These are phyloP conservation scores for Betula pendula DNA, from an alignment of 306 rosid species.

Conservation along the genomic window DNA sequence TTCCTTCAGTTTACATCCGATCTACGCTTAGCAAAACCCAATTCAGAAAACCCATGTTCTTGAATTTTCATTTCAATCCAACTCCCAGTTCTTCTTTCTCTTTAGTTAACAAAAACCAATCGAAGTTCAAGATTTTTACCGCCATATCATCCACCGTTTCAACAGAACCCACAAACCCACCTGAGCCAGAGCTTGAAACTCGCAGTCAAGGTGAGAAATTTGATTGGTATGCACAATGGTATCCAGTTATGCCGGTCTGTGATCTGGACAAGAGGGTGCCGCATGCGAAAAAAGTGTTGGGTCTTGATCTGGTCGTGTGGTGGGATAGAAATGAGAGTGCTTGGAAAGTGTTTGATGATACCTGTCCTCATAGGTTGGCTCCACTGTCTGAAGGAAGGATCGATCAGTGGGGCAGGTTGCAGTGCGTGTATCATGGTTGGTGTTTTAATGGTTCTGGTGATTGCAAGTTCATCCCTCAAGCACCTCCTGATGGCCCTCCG, in stretches of 20 bases:
- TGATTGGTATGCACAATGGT: constrained; percentile 90
- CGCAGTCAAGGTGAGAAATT: constrained; percentile 42
- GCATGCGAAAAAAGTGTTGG: constrained; percentile 73
- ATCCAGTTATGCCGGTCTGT: constrained; percentile 82
- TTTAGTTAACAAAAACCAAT: constrained; percentile 11
- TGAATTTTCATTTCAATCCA: constrained; percentile 20
- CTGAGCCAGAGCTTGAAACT: constrained; percentile 34
- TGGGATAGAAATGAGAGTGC: constrained; percentile 82
- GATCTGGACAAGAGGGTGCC: constrained; percentile 83
- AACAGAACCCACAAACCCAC: constrained; percentile 40
- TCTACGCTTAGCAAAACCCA: constrained; percentile 25
- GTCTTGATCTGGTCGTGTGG: constrained; percentile 92
- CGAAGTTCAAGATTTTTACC: constrained; percentile 50
- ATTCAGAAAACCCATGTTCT: constrained; percentile 33
- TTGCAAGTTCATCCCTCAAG: constrained; percentile 90
- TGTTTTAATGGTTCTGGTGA: constrained; percentile 87
- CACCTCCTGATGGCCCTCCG: constrained; percentile 78
- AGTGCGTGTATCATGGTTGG: constrained; percentile 97
- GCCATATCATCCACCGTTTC: constrained; percentile 46
- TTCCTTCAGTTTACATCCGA: constrained; percentile 43
- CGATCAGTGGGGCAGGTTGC: constrained; percentile 91
- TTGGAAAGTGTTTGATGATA: constrained; percentile 89
- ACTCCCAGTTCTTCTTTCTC: constrained; percentile 27
- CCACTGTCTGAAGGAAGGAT: constrained; percentile 94
- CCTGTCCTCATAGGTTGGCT: constrained; percentile 90